These are phyloP conservation scores for Cercospora sp. DNA, from an alignment of 2,329 filamentous ascomycete genomes.

Conservation along the genomic window DNA sequence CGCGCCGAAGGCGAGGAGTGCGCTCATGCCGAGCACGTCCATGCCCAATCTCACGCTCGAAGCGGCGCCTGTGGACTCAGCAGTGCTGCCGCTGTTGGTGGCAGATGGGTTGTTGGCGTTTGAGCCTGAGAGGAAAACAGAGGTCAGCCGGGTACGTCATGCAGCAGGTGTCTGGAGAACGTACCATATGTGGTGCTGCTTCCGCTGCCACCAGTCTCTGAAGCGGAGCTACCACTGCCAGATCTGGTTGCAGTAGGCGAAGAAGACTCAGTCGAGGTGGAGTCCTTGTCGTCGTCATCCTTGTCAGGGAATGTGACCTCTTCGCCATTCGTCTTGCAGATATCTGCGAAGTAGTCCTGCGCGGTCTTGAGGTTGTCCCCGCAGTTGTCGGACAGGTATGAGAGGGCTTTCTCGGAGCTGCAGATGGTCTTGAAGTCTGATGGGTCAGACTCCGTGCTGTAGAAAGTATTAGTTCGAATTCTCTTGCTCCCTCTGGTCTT, in stretches of 20 bases:
- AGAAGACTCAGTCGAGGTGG: slow-evolving; percentile 14
- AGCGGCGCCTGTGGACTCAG: slow-evolving; percentile 26
- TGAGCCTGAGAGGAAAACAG: background rate
- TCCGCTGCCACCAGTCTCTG: slow-evolving; percentile 13
- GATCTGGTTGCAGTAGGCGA: slow-evolving; percentile 21
- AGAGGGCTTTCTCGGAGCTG: slow-evolving; percentile 33
- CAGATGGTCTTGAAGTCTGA: slow-evolving; percentile 39
- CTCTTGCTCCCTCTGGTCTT: background rate
- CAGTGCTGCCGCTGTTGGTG: slow-evolving; percentile 18
- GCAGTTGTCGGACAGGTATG: slow-evolving; percentile 36
- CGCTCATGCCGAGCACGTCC: slow-evolving; percentile 30
- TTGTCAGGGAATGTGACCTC: slow-evolving; percentile 23
- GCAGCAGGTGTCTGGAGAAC: background rate
- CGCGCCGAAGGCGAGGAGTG: slow-evolving; percentile 32
- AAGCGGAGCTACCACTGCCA: slow-evolving; percentile 14
- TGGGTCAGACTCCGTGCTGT: slow-evolving; percentile 39
- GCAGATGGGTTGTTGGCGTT: slow-evolving; percentile 13
- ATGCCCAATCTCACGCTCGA: slow-evolving; percentile 28
- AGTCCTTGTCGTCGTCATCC: background rate
- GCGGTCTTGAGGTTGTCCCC: slow-evolving; percentile 34
- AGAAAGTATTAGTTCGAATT: slow-evolving; percentile 2
- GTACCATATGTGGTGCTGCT: slow-evolving; percentile 15
- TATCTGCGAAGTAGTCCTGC: slow-evolving; percentile 35
- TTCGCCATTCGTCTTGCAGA: slow-evolving; percentile 38
- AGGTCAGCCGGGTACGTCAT: background rate